A percentile compares a stretch with the other conserved stretches of the same genome.
Evolutionary conservation across 768 basidiomycete species (phyloP).

Genomic region (Pisolithus marmoratus): DNA sequence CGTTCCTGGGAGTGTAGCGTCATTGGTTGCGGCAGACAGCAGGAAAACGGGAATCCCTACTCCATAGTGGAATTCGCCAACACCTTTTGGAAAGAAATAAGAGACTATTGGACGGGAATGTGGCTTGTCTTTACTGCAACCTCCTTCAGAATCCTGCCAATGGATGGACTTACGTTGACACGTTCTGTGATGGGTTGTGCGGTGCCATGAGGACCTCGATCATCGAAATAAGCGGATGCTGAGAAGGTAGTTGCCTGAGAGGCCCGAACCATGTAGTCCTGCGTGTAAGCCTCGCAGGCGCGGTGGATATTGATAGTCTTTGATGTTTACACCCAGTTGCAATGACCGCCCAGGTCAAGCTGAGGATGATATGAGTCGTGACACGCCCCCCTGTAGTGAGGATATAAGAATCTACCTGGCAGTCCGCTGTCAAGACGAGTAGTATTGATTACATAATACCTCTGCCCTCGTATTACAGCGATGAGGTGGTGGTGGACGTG

Average conservation of each 20-base stretch:
- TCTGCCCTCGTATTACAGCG: not conserved
- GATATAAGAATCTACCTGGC: too few relatives aligned
- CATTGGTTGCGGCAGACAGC: conserved; percentile 3
- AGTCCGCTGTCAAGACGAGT: not conserved
- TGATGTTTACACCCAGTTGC: not conserved
- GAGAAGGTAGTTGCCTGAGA: conserved; percentile 58
- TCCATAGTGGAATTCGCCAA: conserved; percentile 95
- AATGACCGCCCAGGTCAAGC: too few relatives aligned
- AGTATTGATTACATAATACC: not conserved
- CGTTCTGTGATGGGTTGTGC: conserved; percentile 78
- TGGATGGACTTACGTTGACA: conserved; percentile 52
- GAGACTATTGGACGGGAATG: conserved; percentile 74
- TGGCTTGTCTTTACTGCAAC: conserved; percentile 23
- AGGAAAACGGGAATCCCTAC: conserved; percentile 39
- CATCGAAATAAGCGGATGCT: conserved; percentile 66
- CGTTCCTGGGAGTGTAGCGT: conserved; percentile 57
- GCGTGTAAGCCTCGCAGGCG: not conserved
- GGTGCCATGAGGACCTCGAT: conserved; percentile 62
- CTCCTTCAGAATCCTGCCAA: not conserved
- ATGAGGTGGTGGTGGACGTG: conserved; percentile 14
- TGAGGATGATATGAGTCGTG: too few relatives aligned
- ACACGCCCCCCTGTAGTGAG: too few relatives aligned
- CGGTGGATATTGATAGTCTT: too few relatives aligned
- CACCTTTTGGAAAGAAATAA: conserved; percentile 92
- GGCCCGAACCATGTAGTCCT: conserved; percentile 30